phyloP scores from a whole-genome alignment of 2,329 filamentous ascomycete genomes.

The Venturiaceae sp. region DNA sequence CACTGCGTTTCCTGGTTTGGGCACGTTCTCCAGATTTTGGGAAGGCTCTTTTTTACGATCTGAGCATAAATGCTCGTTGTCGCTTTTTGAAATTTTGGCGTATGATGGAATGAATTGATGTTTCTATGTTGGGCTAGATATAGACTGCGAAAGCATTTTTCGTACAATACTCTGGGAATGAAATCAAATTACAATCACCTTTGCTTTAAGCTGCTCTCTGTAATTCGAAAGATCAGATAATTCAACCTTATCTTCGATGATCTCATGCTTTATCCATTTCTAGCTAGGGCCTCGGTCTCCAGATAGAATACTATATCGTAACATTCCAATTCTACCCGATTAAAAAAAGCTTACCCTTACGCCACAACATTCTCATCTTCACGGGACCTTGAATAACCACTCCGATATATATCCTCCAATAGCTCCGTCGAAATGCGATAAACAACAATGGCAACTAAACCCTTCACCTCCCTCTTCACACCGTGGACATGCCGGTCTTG shows the following conservation, averaged over 20 bases:
- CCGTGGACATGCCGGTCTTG: constrained; percentile 8
- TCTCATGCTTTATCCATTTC: not conserved
- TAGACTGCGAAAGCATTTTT: not conserved
- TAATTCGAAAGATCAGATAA: too few relatives aligned
- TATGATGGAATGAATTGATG: not conserved
- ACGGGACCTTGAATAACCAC: not conserved
- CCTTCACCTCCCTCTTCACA: not conserved
- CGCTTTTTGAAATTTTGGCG: not conserved
- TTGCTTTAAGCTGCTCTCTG: too few relatives aligned
- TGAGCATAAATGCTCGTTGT: not conserved
- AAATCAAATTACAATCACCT: not conserved
- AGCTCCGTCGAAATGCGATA: not conserved
- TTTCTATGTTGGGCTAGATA: not conserved
- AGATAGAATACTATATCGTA: not conserved
- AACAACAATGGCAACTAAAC: not conserved
- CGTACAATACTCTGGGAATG: not conserved
- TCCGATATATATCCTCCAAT: not conserved
- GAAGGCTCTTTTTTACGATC: not conserved
- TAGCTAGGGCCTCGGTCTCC: not conserved
- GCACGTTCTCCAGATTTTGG: not conserved
- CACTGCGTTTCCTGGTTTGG: not conserved
- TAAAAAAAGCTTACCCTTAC: not conserved
- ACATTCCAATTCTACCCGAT: not conserved
- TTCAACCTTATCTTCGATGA: too few relatives aligned
- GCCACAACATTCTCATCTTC: not conserved